These are phyloP conservation scores for Blastomyces gilchristii DNA, from an alignment of 2,329 filamentous ascomycete genomes.

Conservation along the genomic window DNA sequence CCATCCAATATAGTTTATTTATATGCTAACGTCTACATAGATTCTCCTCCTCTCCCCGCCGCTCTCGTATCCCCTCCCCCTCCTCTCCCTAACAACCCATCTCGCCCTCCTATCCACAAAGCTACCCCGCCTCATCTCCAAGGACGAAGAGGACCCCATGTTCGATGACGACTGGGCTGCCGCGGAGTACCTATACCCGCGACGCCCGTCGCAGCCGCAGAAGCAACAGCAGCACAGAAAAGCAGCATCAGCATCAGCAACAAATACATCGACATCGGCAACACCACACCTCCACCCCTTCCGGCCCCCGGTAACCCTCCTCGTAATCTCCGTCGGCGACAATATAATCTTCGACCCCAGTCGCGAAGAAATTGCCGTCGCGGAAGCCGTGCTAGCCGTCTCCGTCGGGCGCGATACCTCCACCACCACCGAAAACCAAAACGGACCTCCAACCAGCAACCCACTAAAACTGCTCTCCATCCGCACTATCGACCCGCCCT, in stretches of 20 bases:
- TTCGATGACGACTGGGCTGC: slow-evolving; percentile 98
- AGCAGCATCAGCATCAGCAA: too few relatives aligned
- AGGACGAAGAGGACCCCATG: slow-evolving; percentile 88
- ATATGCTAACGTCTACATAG: slow-evolving; percentile 37
- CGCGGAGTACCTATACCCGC: slow-evolving; percentile 64
- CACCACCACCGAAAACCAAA: slow-evolving; percentile 23
- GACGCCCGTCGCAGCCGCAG: slow-evolving; percentile 17
- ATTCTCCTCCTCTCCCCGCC: slow-evolving; percentile 88
- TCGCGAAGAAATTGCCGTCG: slow-evolving; percentile 84
- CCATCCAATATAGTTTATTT: not conserved
- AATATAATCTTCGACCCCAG: slow-evolving; percentile 93
- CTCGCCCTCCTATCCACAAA: slow-evolving; percentile 82
- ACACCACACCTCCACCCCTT: slow-evolving; percentile 26
- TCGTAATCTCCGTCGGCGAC: slow-evolving; percentile 74
- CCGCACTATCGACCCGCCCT: slow-evolving; percentile 64
- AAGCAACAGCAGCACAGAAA: slow-evolving; percentile 20
- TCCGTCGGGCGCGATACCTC: slow-evolving; percentile 46
- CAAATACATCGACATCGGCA: slow-evolving; percentile 13
- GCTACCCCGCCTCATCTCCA: slow-evolving; percentile 73
- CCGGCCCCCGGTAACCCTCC: slow-evolving; percentile 75
- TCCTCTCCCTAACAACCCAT: slow-evolving; percentile 86
- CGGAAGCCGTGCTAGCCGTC: slow-evolving; percentile 77
- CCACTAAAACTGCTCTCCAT: slow-evolving; percentile 55
- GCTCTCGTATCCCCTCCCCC: slow-evolving; percentile 81
- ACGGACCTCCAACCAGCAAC: slow-evolving; percentile 29